These are phyloP conservation scores for Aspergillaceae sp. DNA, from an alignment of 2,329 filamentous ascomycete species.

Conservation along the genomic window DNA sequence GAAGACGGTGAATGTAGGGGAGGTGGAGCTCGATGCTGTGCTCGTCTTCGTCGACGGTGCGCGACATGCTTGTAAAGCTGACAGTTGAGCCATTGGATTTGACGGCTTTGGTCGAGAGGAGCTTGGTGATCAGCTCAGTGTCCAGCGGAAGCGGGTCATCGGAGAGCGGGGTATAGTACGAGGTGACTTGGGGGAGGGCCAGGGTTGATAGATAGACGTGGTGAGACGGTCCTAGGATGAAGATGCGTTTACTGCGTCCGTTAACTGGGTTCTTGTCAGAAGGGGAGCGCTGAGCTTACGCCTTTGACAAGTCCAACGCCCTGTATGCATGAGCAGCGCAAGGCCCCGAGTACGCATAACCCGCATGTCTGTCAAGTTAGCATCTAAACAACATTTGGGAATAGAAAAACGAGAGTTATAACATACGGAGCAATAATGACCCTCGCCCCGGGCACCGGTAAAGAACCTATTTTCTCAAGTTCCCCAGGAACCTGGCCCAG, in stretches of 20 bases:
- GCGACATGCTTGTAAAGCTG: conserved; percentile 49
- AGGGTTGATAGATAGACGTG: conserved; percentile 70
- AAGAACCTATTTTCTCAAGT: conserved; percentile 51
- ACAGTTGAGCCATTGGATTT: conserved; percentile 25
- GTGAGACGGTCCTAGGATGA: conserved; percentile 88
- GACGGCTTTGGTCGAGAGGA: conserved; percentile 21
- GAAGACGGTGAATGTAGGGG: conserved; percentile 80
- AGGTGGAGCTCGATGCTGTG: conserved; percentile 97
- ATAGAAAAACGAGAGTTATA: too few relatives aligned
- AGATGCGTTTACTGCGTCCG: conserved; percentile 63
- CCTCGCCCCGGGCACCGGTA: conserved; percentile 68
- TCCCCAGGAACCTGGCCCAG: conserved; percentile 61
- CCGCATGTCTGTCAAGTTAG: conserved; percentile 63
- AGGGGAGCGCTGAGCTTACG: conserved; percentile 38
- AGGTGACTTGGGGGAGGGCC: conserved; percentile 62
- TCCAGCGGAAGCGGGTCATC: conserved; percentile 37
- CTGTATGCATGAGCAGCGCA: conserved; percentile 95
- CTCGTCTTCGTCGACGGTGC: conserved; percentile 63
- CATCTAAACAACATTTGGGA: conserved; percentile 1
- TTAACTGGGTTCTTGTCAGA: background rate
- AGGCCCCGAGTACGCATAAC: conserved; percentile 82
- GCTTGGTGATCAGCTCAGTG: conserved; percentile 33
- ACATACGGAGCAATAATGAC: conserved; percentile 88
- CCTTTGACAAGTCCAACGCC: conserved; percentile 68
- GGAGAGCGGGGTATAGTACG: conserved; percentile 38